A percentile compares a stretch with the other conserved stretches of the same genome.
phyloP scores from a whole-genome alignment of 345 rosid genomes.

The Conringia planisiliqua region DNA sequence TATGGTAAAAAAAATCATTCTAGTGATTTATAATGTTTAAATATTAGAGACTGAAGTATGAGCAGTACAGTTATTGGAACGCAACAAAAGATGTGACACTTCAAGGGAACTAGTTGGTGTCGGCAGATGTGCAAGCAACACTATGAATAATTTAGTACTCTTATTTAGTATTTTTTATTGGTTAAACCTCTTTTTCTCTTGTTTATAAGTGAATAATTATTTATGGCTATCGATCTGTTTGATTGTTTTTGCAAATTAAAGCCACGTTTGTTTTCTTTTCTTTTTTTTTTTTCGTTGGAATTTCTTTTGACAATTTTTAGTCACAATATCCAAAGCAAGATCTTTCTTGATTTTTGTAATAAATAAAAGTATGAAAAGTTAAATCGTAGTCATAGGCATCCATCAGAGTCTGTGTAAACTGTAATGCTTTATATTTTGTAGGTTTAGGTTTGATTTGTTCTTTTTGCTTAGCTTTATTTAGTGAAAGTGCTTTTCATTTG shows the following conservation, averaged over 20 bases:
- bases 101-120: constrained; percentile 36
- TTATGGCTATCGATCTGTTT: not conserved
- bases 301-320: not conserved
- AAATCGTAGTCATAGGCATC: constrained; percentile 18
- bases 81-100: constrained; percentile 31
- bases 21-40: not conserved
- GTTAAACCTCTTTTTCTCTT: not conserved
- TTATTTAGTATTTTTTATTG: not conserved
- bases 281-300: not conserved
- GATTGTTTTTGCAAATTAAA: not conserved
- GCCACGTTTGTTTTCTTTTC: not conserved
- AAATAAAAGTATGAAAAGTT: constrained; percentile 28
- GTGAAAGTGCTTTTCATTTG: constrained; percentile 28
- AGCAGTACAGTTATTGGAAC: constrained; percentile 29
- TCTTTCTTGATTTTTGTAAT: constrained; percentile 15
- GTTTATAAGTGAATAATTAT: not conserved
- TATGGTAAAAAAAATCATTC: not conserved
- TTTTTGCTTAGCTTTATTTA: constrained; percentile 32
- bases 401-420: constrained; percentile 34
- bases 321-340: constrained; percentile 19
- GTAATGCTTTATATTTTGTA: not conserved
- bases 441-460: constrained; percentile 29
- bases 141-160: not conserved
- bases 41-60: constrained; percentile 10
- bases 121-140: constrained; percentile 30